Base-by-base conservation (phyloP, 140 eudicot species). In the Bidens hawaiensis region DNA sequence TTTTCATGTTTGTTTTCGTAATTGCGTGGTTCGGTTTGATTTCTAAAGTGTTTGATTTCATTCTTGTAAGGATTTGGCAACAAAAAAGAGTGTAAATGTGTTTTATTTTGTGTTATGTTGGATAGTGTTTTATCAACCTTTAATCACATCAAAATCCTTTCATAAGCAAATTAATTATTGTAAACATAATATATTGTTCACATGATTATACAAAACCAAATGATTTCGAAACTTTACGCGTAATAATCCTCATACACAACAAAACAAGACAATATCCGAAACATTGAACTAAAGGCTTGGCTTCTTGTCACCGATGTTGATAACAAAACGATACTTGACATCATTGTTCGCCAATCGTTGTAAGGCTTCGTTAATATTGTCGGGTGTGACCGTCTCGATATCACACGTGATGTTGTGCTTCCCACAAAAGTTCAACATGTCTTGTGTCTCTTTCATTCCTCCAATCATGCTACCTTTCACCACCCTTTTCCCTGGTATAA, bases 401-500 rank as follows among this genome's bases (percentile, higher is more conserved):
- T 90, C 96, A 17, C 97, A 90, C 7, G 80, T 72, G 54, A 90
- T 82, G 80, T 87, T 90, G 79, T 83, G 79, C 43, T 87, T 69
- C 57, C 86, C 94, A 12, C 97, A 87, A 27, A 84, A 36, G 6
- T 90, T 82, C 86, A 90, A 68, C 97, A 90, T 90, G 10, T 90
- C 91, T 57, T 90, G 97, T 0, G 94, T 87, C 49, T 90, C 96
- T 71, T 79, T 76, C 55, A 90, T 82, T n/a, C 97, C 81, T 53
- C 97, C 97, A 0, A 59, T 87, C 78, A 90, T 79, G 86, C 90
- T 87, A 14, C 97, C 97, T 58, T 84, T 90, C 68, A 90, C 90
- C 26, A 52, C 79, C 61, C 96, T 79, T 59, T 87, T 90, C 0
- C 96, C 97, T 90, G 53, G 40, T 4, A 75, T 4, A 31, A 17